These are phyloP conservation scores for Thoreauomyces humboldtii DNA, from an alignment of 192 early-diverging fungal species.

Conservation along the genomic window DNA sequence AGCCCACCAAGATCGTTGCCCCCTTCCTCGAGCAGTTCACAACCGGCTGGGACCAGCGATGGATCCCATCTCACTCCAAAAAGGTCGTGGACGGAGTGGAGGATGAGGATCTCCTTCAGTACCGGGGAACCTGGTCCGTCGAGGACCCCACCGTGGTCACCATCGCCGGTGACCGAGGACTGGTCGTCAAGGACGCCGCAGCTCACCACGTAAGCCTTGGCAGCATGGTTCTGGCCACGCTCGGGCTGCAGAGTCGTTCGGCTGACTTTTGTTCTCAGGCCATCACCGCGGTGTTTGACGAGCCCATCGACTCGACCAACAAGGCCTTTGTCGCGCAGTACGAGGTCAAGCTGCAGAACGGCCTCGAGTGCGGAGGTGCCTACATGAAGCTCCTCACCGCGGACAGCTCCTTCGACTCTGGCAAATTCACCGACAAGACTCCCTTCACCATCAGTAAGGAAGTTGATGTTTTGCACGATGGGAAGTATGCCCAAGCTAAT, in stretches of 20 bases:
- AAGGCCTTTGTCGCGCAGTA: conserved; percentile 82
- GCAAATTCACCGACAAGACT: conserved; percentile 75
- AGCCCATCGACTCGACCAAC: conserved; percentile 70
- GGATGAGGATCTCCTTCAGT: conserved; percentile 67
- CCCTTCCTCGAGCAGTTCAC: conserved; percentile 77
- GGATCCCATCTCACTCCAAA: conserved; percentile 67
- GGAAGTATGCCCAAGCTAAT: not conserved
- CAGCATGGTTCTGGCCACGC: not conserved
- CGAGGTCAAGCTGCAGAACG: conserved; percentile 86
- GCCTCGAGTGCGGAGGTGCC: conserved; percentile 87
- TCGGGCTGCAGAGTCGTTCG: no score
- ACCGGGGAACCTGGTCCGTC: conserved; percentile 74
- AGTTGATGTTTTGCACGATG: conserved; percentile 1
- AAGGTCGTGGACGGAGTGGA: conserved; percentile 70
- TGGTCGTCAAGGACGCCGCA: conserved; percentile 78
- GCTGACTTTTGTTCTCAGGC: conserved; percentile 47
- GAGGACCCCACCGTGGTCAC: conserved; percentile 60
- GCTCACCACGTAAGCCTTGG: conserved; percentile 67
- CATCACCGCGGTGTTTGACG: conserved; percentile 70
- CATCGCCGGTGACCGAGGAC: conserved; percentile 66
- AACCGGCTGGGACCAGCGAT: conserved; percentile 54
- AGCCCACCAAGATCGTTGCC: conserved; percentile 62
- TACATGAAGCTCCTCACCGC: conserved; percentile 86
- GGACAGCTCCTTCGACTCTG: conserved; percentile 58
- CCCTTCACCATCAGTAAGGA: conserved; percentile 83